phyloP scores from a whole-genome alignment of 208 protist species.

The Trypanosoma cruzi region DNA sequence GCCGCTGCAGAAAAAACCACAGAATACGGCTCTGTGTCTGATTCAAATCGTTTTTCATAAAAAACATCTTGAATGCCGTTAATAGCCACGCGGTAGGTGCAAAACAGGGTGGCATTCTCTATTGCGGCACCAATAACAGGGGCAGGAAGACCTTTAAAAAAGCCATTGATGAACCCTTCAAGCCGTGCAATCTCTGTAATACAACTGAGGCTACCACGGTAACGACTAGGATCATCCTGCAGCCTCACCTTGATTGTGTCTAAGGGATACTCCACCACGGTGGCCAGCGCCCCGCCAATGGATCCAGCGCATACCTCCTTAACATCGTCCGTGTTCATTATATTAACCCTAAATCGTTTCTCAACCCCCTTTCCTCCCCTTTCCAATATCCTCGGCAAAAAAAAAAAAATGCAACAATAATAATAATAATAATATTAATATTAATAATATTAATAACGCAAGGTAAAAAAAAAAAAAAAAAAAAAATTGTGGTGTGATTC shows the following conservation, averaged over 20 bases:
- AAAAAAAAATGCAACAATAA: neutral
- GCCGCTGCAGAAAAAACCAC: constrained; percentile 66
- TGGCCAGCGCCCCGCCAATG: constrained; percentile 69
- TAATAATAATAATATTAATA: neutral
- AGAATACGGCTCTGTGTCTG: constrained; percentile 72
- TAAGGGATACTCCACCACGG: constrained; percentile 91
- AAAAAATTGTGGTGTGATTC: neutral
- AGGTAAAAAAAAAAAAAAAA: constrained; percentile 14
- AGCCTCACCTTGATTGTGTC: constrained; percentile 94
- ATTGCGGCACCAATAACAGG: constrained; percentile 83
- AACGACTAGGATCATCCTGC: constrained; percentile 78
- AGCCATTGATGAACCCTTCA: constrained; percentile 85
- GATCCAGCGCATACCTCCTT: constrained; percentile 80
- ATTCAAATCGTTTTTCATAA: constrained; percentile 40
- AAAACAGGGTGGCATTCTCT: constrained; percentile 88
- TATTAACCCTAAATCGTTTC: neutral
- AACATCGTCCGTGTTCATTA: constrained; percentile 62
- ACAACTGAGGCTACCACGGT: constrained; percentile 64
- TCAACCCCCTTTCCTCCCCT: neutral
- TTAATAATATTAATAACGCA: neutral
- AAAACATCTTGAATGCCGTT: constrained; percentile 52
- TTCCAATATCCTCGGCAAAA: neutral
- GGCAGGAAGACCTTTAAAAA: constrained; percentile 88
- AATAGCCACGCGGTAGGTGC: constrained; percentile 62
- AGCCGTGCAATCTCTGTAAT: constrained; percentile 68